phyloP scores from a whole-genome alignment of 2,329 filamentous ascomycete genomes.

The Monascus ruber region DNA sequence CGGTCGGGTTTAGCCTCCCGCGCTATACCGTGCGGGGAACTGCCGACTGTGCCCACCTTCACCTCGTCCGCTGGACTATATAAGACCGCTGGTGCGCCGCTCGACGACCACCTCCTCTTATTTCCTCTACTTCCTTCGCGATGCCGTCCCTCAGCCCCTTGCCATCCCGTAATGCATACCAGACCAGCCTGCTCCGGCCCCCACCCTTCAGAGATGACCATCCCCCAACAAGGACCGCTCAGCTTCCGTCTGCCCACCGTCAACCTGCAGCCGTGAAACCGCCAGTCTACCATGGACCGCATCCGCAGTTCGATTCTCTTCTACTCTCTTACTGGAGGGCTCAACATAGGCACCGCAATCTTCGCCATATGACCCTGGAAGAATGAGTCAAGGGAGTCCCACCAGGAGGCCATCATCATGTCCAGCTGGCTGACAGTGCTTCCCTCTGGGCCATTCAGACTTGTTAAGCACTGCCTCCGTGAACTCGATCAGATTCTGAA shows the following conservation, averaged over 20 bases:
- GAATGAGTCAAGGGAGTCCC: background rate
- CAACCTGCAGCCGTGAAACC: background rate
- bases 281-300: background rate
- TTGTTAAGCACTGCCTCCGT: background rate
- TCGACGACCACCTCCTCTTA: background rate
- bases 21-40: background rate
- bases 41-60: background rate
- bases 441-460: background rate
- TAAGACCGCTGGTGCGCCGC: background rate
- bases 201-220: background rate
- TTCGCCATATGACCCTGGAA: background rate
- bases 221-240: background rate
- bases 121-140: background rate
- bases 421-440: background rate
- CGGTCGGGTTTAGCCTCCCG: background rate
- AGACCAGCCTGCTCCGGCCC: background rate
- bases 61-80: background rate
- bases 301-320: background rate
- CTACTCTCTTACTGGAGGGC: background rate
- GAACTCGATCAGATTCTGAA: background rate
- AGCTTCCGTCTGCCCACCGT: background rate
- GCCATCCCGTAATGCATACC: background rate
- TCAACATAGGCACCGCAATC: background rate
- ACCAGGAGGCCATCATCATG: background rate
- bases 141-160: background rate